Base-by-base conservation (phyloP, 495 filamentous ascomycete species). In the Endocarpon pusillum region DNA sequence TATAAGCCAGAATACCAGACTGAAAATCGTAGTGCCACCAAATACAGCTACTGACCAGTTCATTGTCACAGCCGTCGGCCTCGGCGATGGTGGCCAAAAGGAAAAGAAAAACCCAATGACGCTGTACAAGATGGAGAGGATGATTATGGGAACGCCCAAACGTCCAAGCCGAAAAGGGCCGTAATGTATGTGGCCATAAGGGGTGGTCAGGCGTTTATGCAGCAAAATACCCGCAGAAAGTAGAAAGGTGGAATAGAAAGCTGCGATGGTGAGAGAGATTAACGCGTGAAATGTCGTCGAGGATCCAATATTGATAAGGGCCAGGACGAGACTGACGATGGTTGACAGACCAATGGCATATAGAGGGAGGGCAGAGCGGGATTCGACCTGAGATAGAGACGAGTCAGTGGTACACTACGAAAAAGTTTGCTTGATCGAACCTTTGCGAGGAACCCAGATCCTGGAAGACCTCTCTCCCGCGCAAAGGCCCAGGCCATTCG, bases 141-240 rank as follows among this genome's bases (percentile, higher is more conserved):
- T 28, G 38, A 71, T 75, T 34, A 66, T 52, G 3, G 51, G 41
- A 33, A 69, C 39, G 7, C 71, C 69, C 19, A 48, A 55, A 25
- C 45, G 42, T 5, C 70, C 67, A 2, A 75, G 48, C 4, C 51
- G 52, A 58, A 67, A 71, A 1, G 56, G 58, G 5, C 59, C 49
- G 10, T 52, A 51, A 2, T 59, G 54, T 7, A 71, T 50, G 3
- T 54, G 43, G 34, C 61, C 31, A 2, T 50, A 27, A 23, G 42
- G 43, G 2, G 38, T 43, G 33, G 57, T 46, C 33, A 64, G 31
- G 2, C 62, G 23, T 8, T 12, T 8, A 12, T 68, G 43, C 38
- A 75, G 54, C 32, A 62, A 72, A 21, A 72, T 48, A 7, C 54
- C 48, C 34, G 76, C 75, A 1, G 73, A 72, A 3, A 62, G 55